phyloP scores from a whole-genome alignment of 148 eudicot genomes.

The Rhododendron molle region DNA sequence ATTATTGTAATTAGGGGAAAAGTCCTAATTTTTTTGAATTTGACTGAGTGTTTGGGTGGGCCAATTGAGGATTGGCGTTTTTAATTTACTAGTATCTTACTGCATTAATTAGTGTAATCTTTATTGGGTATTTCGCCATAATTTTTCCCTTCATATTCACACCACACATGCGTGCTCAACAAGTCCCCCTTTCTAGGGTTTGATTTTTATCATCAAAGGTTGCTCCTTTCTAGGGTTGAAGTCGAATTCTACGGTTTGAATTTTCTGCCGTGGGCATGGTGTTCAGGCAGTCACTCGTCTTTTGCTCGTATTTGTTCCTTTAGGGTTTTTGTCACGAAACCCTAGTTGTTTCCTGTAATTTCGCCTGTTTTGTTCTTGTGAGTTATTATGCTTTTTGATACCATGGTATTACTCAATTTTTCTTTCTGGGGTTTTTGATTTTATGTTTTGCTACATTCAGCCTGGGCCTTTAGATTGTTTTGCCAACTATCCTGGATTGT shows the following conservation, averaged over 20 bases:
- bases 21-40: neutral
- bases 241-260: slow-evolving; percentile 8
- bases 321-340: neutral
- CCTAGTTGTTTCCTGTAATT: neutral
- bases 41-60: neutral
- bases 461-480: neutral
- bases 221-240: neutral
- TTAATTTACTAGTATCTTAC: neutral
- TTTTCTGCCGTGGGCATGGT: neutral
- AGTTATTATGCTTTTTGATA: neutral
- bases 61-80: neutral
- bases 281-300: neutral
- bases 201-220: neutral
- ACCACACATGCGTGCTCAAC: neutral
- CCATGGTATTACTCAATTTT: neutral
- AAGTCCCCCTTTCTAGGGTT: neutral
- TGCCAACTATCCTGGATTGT: neutral
- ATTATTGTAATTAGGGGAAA: neutral
- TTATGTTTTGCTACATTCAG: neutral
- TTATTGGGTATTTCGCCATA: neutral
- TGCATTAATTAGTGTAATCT: slow-evolving; percentile 18
- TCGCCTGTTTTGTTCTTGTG: neutral
- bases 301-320: neutral
- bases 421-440: neutral
- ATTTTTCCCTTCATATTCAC: neutral